These are phyloP conservation scores for Pseudogymnoascus sp. DNA, from an alignment of 2,329 filamentous ascomycete genomes.

Conservation along the genomic window DNA sequence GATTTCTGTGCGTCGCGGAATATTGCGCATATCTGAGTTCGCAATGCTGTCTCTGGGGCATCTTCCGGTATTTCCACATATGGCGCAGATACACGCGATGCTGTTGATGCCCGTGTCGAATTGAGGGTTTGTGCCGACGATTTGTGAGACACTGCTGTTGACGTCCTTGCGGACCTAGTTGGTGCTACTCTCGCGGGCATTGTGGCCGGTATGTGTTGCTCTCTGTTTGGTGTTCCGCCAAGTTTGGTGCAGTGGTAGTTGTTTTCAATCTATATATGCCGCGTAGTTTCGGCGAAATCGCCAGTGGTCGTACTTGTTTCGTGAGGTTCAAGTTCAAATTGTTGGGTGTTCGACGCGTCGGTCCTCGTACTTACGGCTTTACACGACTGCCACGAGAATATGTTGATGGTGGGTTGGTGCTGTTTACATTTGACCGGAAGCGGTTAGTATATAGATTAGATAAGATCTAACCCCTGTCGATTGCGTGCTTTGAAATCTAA, in stretches of 20 bases:
- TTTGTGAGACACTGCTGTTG: constrained; percentile 32
- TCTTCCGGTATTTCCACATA: constrained; percentile 60
- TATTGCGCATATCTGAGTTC: constrained; percentile 62
- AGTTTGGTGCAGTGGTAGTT: neutral
- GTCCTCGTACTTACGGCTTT: constrained; percentile 1
- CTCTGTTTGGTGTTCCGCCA: neutral
- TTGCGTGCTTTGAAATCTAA: constrained; percentile 6
- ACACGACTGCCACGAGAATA: neutral
- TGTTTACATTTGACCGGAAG: constrained; percentile 7
- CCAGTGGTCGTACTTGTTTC: neutral
- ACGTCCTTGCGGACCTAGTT: constrained; percentile 31
- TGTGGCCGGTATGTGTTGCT: constrained; percentile 5
- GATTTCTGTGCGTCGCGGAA: constrained; percentile 82
- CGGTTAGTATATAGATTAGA: neutral
- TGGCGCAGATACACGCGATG: constrained; percentile 30
- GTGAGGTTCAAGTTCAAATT: neutral
- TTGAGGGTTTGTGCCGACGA: constrained; percentile 32
- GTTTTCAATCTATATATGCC: neutral
- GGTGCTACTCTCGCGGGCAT: constrained; percentile 41
- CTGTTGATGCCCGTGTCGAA: constrained; percentile 32
- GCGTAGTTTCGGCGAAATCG: neutral
- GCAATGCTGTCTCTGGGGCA: constrained; percentile 59
- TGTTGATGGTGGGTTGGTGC: constrained; percentile 7
- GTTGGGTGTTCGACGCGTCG: neutral
- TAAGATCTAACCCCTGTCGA: constrained; percentile 3